Evolutionary conservation across 345 rosid species (phyloP), one percentile per base, ranked within the genome.

Genomic region (Gossypium arboreum): DNA sequence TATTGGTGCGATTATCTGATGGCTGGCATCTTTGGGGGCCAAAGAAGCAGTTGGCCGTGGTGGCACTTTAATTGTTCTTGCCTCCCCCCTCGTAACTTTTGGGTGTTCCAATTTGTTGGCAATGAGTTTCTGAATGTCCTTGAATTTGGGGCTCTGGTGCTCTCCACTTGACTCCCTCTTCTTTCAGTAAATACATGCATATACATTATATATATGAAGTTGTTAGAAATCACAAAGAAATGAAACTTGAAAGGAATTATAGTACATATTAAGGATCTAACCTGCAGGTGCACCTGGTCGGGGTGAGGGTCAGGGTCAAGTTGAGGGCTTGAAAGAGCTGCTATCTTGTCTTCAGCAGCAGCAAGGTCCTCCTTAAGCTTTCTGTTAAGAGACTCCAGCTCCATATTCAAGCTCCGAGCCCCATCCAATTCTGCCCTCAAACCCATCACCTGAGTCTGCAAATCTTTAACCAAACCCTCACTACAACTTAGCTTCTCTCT

Each of bases 51-150:
- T 65, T 13, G 71, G 68, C 0, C 82, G 70, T 44, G 80, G 62
- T 44, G 80, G 73, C 2, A 68, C 7, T 68, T 71, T 79, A 68
- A 79, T 69, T 71, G 70, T 50, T 71, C 66, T 86, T 67, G 85
- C 71, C 60, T 85, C 95, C 71, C 41, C 41, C 41, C 81, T 88
- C 65, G 63, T 86, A 68, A 62, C 79, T 74, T 77, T 81, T 22
- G 91, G 79, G 18, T 80, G 83, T 78, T 88, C 92, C 68, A 91
- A 80, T 84, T 91, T 88, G 83, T 80, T 83, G 65, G 92, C 90
- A 15, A 90, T 88, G 74, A 87, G 79, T 64, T 80, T 88, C 83
- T 93, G 98, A 43, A 93, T 86, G 84, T 91, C 92, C 83, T 86
- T 88, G 63, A 90, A 93, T 74, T 85, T 87, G 4, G 82, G 84